phyloP scores from a whole-genome alignment of 2,329 filamentous ascomycete species.

The Plenodomus tracheiphilus region DNA sequence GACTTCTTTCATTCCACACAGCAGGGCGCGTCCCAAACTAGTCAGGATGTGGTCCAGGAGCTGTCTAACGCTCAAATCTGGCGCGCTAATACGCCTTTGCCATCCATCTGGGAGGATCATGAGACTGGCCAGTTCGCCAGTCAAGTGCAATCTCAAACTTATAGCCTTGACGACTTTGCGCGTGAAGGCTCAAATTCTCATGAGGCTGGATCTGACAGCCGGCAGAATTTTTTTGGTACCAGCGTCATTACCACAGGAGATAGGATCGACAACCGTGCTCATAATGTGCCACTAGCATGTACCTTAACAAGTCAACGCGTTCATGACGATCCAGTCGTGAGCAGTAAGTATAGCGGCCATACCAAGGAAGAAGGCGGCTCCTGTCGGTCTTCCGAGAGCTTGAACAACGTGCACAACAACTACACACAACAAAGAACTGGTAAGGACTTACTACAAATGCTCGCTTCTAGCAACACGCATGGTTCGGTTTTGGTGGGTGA shows the following conservation, averaged over 20 bases:
- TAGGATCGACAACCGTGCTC: neutral
- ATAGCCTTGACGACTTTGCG: neutral
- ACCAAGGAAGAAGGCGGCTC: neutral
- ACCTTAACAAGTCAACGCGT: neutral
- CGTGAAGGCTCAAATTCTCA: neutral
- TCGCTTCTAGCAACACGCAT: neutral
- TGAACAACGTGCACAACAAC: neutral
- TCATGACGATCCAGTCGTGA: neutral
- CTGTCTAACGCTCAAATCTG: constrained; percentile 7
- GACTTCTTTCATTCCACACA: neutral
- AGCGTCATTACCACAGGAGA: neutral
- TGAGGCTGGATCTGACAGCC: neutral
- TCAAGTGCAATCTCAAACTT: neutral
- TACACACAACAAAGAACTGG: constrained; percentile 3
- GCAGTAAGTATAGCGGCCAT: neutral
- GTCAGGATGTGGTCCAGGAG: constrained; percentile 2
- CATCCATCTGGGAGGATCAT: constrained; percentile 12
- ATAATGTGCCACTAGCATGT: neutral
- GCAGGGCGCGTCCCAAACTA: neutral
- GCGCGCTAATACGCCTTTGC: constrained; percentile 16
- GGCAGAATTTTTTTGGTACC: neutral
- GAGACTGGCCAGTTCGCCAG: constrained; percentile 10
- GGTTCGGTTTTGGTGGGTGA: constrained; percentile 1
- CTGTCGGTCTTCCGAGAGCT: constrained; percentile 1
- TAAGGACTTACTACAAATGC: neutral